Base-by-base conservation (phyloP, 371 early-diverging fungal species). In the Saksenaea vasiformis region DNA sequence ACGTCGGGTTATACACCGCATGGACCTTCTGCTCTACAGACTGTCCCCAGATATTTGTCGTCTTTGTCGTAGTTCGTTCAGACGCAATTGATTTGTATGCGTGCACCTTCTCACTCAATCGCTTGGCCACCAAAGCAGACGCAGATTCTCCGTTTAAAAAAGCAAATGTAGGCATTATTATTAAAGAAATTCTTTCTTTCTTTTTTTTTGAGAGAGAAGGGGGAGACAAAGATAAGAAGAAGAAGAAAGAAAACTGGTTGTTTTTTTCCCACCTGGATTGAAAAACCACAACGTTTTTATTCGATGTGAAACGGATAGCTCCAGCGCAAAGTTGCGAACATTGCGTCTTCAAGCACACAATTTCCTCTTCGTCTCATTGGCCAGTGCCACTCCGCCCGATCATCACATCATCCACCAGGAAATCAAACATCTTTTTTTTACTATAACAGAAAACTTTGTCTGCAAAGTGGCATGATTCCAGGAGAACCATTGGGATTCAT, bases 11-110 rank as follows among this genome's bases (percentile, higher is more conserved):
- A 19, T 64, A 17, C 8, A 5, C 65, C 5, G 58, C 68, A 31
- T 63, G 55, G 41, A 77, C 61, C 24, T 63, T 62, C 31, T 69
- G 66, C 11, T 31, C 51, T 17, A 69, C 31, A 26, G 58, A 41
- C n/a, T 53, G 54, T 17, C 64, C 65, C 67, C 67, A 69, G 44
- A 72, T 60, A 15, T 60, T 73, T 22, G 47, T 58, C 3, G 39
- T 17, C 8, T 27, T 56, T 36, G 3, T n/a, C n/a, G n/a, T n/a
- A n/a, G n/a, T n/a, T n/a, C n/a, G n/a, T 11, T 56, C n/a, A 34
- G 24, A 17, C 54, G 53, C 17, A 51, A 65, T 4, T 22, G 53
- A 17, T 54, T 58, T 5, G 43, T 15, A 37, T 54, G 39, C 14
- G 19, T 26, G 35, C 14, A 47, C 22, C 19, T n/a, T 47, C 24